Base-by-base conservation (phyloP, 192 early-diverging fungal species). In the Coemansia sp. region DNA sequence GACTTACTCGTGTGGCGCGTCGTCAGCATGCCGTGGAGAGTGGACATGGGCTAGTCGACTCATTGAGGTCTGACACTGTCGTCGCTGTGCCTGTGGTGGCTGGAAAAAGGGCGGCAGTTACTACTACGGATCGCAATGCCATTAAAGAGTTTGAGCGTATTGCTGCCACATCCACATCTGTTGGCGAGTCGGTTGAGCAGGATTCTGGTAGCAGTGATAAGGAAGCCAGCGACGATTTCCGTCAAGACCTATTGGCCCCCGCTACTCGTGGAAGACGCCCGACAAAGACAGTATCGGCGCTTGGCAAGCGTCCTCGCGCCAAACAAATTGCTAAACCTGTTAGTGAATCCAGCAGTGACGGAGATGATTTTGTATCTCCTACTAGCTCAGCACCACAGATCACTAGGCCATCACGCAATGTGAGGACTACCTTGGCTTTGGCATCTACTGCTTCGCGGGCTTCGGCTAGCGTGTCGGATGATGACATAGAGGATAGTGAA, bases 381-480 rank as follows among this genome's bases (percentile, higher is more conserved):
- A 15, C 13, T 20, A 18, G 13, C 34, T 15, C 67, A 6, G 3
- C 31, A 7, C 2, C 9, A 1, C 9, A 31, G 27, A 52, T 80
- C 15, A 75, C 66, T 9, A 76, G 66, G 46, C 78, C 78, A 20
- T 88, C 73, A 16, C 84, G 63, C 51, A 80, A 64, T 67, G 84
- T 73, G 15, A 74, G 46, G 43, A 79, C 65, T 40, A 85, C 67
- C 43, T 70, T 55, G 68, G 41, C 22, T n/a, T 44, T 34, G 5
- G 44, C n/a, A 0, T 31, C 42, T 5, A 36, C 34, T 13, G 24
- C 55, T 5, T 12, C 47, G 1, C 20, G 46, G 2, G 55, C 57
- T 15, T 31, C 55, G 5, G 49, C 6, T 20, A 65, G 16, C 1
- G 11, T 43, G 12, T 64, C 72, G 27, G 33, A 55, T 13, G 16